phyloP scores from a whole-genome alignment of 163 green algal species.

The Chlorella variabilis region DNA sequence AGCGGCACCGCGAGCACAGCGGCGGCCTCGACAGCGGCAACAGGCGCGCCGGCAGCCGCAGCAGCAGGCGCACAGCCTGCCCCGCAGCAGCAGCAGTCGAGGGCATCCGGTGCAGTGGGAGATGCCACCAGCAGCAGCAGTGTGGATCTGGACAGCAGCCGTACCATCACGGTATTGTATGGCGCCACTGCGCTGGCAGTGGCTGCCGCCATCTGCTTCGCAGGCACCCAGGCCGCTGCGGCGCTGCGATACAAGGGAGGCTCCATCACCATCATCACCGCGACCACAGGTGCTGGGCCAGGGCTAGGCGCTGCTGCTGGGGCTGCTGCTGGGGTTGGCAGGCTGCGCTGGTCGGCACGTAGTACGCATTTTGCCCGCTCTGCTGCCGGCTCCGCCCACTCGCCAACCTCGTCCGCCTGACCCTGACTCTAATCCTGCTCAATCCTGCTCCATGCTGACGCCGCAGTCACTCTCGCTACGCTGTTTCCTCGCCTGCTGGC shows the following conservation, averaged over 20 bases:
- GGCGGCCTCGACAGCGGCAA: too few species aligned
- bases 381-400: not conserved
- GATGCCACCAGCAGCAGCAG: conserved; percentile 1
- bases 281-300: conserved; percentile 26
- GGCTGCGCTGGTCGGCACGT: not conserved
- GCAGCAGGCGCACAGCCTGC: too few species aligned
- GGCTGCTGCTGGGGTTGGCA: not conserved
- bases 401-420: too few species aligned
- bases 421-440: too few species aligned
- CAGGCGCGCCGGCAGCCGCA: too few species aligned
- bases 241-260: conserved; percentile 42
- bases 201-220: conserved; percentile 39
- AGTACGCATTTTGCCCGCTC: not conserved
- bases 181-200: conserved; percentile 42
- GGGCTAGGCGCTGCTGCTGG: not conserved
- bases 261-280: conserved; percentile 42
- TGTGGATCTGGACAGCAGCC: not conserved
- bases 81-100: not conserved
- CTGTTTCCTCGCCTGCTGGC: conserved; percentile 7
- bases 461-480: conserved; percentile 29
- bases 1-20: too few species aligned
- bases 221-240: conserved; percentile 11
- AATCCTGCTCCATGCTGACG: too few species aligned
- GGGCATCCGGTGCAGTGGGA: not conserved
- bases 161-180: conserved; percentile 43